phyloP scores from a whole-genome alignment of 495 filamentous ascomycete species.

The Cercophora newfieldiana region DNA sequence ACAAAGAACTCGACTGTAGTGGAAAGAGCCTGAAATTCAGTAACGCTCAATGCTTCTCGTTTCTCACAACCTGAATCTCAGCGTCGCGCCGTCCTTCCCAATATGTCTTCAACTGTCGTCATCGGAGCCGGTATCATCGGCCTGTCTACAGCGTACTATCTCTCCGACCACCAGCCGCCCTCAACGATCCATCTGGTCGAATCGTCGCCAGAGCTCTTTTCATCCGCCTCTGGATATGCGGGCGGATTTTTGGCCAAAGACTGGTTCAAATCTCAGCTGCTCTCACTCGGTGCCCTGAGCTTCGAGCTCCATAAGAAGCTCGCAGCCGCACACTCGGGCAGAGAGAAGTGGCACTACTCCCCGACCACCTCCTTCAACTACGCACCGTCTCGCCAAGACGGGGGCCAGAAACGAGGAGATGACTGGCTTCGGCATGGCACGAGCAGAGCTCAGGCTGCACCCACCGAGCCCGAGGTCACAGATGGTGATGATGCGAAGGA shows the following conservation, averaged over 20 bases:
- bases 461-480: constrained; percentile 39
- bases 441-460: constrained; percentile 62
- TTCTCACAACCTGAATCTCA: background rate
- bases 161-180: constrained; percentile 55
- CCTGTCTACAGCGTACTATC: constrained; percentile 74
- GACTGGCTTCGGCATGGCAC: constrained; percentile 66
- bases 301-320: constrained; percentile 67
- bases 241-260: constrained; percentile 74
- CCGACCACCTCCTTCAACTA: constrained; percentile 61
- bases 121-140: constrained; percentile 80
- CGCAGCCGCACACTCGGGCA: constrained; percentile 61
- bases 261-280: constrained; percentile 61
- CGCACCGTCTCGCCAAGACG: constrained; percentile 30
- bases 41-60: no score
- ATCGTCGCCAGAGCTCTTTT: constrained; percentile 62
- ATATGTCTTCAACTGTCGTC: constrained; percentile 60
- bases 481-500: constrained; percentile 2
- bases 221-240: constrained; percentile 70
- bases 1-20: no score
- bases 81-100: background rate
- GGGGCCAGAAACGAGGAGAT: constrained; percentile 41
- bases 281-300: constrained; percentile 62
- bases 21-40: no score
- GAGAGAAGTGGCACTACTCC: constrained; percentile 68
- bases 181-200: constrained; percentile 70